phyloP scores from a whole-genome alignment of 2,329 filamentous ascomycete species.

The Fusarium sp. region DNA sequence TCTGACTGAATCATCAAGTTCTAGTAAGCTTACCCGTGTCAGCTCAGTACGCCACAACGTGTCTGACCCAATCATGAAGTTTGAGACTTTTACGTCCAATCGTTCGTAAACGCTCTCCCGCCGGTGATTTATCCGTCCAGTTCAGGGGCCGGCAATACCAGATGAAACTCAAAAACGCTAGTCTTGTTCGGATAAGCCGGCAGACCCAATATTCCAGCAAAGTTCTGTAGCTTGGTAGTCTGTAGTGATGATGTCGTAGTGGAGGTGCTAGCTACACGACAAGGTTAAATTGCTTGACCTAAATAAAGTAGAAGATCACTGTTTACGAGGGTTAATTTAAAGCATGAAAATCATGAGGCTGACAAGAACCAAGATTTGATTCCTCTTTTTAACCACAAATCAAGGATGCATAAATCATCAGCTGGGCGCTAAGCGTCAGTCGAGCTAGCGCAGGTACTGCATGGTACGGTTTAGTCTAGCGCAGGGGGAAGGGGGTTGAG shows the following conservation, averaged over 20 bases:
- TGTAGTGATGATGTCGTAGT: not conserved
- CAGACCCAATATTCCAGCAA: not conserved
- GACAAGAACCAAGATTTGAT: not conserved
- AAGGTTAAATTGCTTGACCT: not conserved
- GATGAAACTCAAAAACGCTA: not conserved
- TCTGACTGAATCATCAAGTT: not conserved
- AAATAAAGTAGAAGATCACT: not conserved
- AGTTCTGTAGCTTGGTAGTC: not conserved
- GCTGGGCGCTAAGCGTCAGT: not conserved
- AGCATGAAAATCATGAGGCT: not conserved
- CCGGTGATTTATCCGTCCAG: not conserved
- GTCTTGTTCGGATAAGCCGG: not conserved
- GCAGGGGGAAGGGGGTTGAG: not conserved
- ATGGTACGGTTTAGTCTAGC: not conserved
- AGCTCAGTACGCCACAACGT: not conserved
- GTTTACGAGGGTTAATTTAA: not conserved
- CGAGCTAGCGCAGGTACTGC: slow-evolving; percentile 1
- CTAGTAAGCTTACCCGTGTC: not conserved
- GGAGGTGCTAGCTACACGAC: not conserved
- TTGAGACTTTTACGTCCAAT: not conserved
- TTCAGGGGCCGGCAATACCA: not conserved
- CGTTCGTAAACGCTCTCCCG: not conserved
- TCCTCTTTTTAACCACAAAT: not conserved
- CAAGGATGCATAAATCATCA: not conserved
- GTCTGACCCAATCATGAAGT: not conserved